phyloP scores from a whole-genome alignment of 2,329 filamentous ascomycete genomes.

The Ambrosiella xylebori region DNA sequence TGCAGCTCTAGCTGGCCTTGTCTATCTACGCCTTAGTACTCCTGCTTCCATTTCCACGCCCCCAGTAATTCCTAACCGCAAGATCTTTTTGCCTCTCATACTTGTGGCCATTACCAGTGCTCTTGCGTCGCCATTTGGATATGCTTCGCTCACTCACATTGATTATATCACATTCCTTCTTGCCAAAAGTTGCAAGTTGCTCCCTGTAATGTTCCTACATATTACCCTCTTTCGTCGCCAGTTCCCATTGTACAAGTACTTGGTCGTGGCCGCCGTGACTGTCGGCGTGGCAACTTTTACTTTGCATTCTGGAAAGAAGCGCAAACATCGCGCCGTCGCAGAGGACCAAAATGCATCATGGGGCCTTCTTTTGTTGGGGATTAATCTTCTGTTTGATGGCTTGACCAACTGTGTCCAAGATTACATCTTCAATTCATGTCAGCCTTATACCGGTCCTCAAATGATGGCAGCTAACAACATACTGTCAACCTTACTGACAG shows the following conservation, averaged over 20 bases:
- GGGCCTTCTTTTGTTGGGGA: conserved; percentile 64
- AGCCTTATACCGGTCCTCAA: conserved; percentile 74
- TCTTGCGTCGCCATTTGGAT: conserved; percentile 87
- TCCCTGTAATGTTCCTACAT: conserved; percentile 97
- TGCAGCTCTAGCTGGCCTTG: conserved; percentile 62
- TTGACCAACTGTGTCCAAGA: conserved; percentile 95
- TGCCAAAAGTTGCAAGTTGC: conserved; percentile 92
- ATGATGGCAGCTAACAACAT: conserved; percentile 99
- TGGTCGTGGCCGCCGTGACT: conserved; percentile 80
- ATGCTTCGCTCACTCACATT: conserved; percentile 79
- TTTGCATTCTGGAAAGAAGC: conserved; percentile 52
- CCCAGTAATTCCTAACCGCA: conserved; percentile 58
- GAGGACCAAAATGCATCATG: conserved; percentile 48
- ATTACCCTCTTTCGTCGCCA: conserved; percentile 75
- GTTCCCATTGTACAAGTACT: conserved; percentile 93
- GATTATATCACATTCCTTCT: conserved; percentile 98
- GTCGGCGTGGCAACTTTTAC: conserved; percentile 90
- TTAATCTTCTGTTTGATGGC: conserved; percentile 91
- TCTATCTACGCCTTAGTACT: conserved; percentile 60
- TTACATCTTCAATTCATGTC: conserved; percentile 69
- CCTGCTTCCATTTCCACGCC: conserved; percentile 26
- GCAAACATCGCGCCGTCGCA: conserved; percentile 26
- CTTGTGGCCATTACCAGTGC: conserved; percentile 77
- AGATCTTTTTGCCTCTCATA: conserved; percentile 60
- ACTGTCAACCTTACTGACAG: conserved; percentile 63